phyloP scores from a whole-genome alignment of 176 grass and related monocot species.

The Oryza coarctata region DNA sequence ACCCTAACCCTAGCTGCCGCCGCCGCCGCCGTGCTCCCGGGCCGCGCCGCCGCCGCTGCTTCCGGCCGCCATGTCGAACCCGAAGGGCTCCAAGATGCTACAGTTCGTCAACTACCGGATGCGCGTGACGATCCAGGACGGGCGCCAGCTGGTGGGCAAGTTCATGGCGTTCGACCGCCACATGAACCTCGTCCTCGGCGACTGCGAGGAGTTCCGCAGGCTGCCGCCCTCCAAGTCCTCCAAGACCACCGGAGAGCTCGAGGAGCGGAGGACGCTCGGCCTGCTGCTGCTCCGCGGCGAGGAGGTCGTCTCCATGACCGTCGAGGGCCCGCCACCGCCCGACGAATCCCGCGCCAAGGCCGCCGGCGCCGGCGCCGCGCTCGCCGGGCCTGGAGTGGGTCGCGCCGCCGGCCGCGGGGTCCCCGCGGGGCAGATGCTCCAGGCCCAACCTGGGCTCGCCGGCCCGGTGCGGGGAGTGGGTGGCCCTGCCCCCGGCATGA shows the following conservation, averaged over 20 bases:
- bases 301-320: slow-evolving; percentile 97
- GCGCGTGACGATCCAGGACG: slow-evolving; percentile 98
- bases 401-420: slow-evolving; percentile 73
- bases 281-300: slow-evolving; percentile 93
- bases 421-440: slow-evolving; percentile 72
- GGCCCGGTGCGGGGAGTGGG: slow-evolving; percentile 81
- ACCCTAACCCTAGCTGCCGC: slow-evolving; percentile 50
- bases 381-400: slow-evolving; percentile 69
- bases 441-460: slow-evolving; percentile 78
- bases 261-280: slow-evolving; percentile 94
- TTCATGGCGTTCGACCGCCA: slow-evolving; percentile 99
- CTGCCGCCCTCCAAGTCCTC: slow-evolving; percentile 80
- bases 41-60: too few species aligned
- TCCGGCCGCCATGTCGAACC: slow-evolving; percentile 73
- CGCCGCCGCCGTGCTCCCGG: background rate
- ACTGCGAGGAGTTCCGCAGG: slow-evolving; percentile 99
- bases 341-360: slow-evolving; percentile 92
- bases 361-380: slow-evolving; percentile 39
- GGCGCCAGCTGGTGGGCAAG: slow-evolving; percentile 91
- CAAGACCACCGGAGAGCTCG: slow-evolving; percentile 71
- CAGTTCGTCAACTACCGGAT: slow-evolving; percentile 98
- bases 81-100: slow-evolving; percentile 98
- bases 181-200: slow-evolving; percentile 98
- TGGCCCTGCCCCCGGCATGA: slow-evolving; percentile 84
- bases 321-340: slow-evolving; percentile 89